phyloP scores from a whole-genome alignment of 129 eudicot genomes.

The Lactuca sativa region DNA sequence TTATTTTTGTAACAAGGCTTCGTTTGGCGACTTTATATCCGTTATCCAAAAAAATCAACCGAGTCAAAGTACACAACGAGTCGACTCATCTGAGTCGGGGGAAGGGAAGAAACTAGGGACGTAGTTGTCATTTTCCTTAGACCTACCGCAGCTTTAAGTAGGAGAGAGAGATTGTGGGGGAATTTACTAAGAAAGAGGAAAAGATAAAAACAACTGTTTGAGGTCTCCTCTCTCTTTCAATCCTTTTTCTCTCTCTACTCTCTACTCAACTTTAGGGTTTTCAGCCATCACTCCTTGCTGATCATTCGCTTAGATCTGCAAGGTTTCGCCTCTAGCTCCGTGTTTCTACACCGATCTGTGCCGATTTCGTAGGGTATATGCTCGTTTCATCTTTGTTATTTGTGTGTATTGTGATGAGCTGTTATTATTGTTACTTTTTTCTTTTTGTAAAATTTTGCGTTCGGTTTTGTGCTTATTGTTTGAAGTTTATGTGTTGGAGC shows the following conservation, averaged over 20 bases:
- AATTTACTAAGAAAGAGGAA: conserved; percentile 32
- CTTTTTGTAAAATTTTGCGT: neutral
- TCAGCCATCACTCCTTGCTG: conserved; percentile 17
- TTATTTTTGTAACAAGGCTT: no score
- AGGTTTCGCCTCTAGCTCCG: neutral
- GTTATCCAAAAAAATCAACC: neutral
- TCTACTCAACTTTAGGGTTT: conserved; percentile 25
- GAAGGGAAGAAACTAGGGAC: conserved; percentile 24
- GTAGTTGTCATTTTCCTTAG: conserved; percentile 28
- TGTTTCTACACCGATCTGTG: conserved; percentile 16
- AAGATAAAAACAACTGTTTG: conserved; percentile 22
- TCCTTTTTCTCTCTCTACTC: conserved; percentile 19
- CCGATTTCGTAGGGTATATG: conserved; percentile 21
- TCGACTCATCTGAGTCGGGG: conserved; percentile 22
- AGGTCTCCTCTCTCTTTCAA: conserved; percentile 20
- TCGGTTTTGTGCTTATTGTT: neutral
- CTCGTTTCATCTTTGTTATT: conserved; percentile 5
- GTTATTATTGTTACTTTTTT: neutral
- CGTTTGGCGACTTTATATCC: neutral
- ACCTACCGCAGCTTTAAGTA: conserved; percentile 35
- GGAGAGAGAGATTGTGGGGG: conserved; percentile 19
- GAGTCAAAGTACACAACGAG: conserved; percentile 4
- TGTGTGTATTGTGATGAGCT: neutral
- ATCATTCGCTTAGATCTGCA: conserved; percentile 32
- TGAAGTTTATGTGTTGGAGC: neutral